Percentiles rank a stretch among this genome's conserved stretches.
Evolutionary conservation across 331 rosid species (phyloP).

Genomic region (Pyracantha coccinea): DNA sequence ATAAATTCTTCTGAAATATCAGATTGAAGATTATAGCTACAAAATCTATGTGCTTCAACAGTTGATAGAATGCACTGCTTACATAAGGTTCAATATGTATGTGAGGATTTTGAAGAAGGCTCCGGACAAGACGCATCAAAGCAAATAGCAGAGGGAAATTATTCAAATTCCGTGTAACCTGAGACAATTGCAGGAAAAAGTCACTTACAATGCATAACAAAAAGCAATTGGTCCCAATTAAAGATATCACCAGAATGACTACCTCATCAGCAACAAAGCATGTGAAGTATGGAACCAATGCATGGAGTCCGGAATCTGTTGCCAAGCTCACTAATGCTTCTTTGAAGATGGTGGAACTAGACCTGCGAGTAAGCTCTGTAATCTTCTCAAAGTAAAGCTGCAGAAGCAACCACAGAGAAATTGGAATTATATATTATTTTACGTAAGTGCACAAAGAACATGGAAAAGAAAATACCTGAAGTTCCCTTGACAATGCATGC

Average conservation of each 20-base stretch:
- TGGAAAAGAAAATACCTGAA: constrained; percentile 43
- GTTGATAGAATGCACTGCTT: constrained; percentile 18
- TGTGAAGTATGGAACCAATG: constrained; percentile 73
- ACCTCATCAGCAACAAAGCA: constrained; percentile 87
- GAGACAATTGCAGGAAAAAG: constrained; percentile 23
- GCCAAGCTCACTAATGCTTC: constrained; percentile 73
- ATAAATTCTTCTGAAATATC: not conserved
- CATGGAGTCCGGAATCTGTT: constrained; percentile 83
- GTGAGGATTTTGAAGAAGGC: constrained; percentile 78
- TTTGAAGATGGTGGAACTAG: constrained; percentile 51
- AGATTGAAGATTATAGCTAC: not conserved
- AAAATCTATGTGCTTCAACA: not conserved
- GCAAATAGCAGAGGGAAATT: constrained; percentile 50
- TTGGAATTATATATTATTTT: constrained; percentile 8
- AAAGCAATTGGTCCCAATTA: not conserved
- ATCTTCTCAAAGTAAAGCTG: constrained; percentile 85
- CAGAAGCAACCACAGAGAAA: constrained; percentile 19
- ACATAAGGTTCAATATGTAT: constrained; percentile 87
- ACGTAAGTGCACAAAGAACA: constrained; percentile 6
- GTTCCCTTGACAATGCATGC: constrained; percentile 74
- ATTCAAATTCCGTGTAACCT: constrained; percentile 59
- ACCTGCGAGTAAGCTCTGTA: constrained; percentile 49
- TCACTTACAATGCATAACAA: constrained; percentile 11
- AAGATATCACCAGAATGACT: constrained; percentile 8
- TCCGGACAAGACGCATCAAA: constrained; percentile 67